These are phyloP conservation scores for Paraphoma chrysanthemicola DNA, from an alignment of 2,329 filamentous ascomycete species.

Conservation along the genomic window DNA sequence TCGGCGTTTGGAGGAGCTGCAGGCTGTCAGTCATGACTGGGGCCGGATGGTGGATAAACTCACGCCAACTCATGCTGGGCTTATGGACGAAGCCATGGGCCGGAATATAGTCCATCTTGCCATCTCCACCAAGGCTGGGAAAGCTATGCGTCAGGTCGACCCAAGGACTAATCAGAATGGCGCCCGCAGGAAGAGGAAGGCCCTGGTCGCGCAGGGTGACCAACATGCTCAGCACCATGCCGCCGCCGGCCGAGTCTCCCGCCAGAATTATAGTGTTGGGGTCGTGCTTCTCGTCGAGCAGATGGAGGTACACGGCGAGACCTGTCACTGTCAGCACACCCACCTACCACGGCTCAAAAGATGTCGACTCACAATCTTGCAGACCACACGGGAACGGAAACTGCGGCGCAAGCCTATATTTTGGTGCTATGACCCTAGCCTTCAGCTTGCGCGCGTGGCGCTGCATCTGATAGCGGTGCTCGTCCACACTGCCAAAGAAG, in stretches of 20 bases:
- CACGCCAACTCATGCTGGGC: conserved; percentile 84
- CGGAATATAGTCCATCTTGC: conserved; percentile 86
- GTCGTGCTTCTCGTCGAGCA: conserved; percentile 74
- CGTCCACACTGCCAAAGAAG: conserved; percentile 93
- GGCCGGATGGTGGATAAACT: conserved; percentile 3
- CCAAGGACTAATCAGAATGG: conserved; percentile 92
- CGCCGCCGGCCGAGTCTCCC: conserved; percentile 91
- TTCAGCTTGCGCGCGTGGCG: conserved; percentile 93
- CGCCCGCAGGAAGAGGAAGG: conserved; percentile 85
- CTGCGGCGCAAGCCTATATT: conserved; percentile 88
- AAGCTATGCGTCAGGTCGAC: conserved; percentile 96
- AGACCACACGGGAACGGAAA: conserved; percentile 95
- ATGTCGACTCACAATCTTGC: conserved; percentile 69
- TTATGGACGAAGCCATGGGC: conserved; percentile 87
- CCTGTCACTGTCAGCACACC: conserved; percentile 20
- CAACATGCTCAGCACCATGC: conserved; percentile 83
- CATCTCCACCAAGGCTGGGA: conserved; percentile 79
- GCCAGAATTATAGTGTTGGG: conserved; percentile 84
- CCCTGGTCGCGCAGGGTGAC: conserved; percentile 82
- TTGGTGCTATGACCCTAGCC: conserved; percentile 82
- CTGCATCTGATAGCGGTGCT: conserved; percentile 98
- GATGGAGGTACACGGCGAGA: conserved; percentile 83
- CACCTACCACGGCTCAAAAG: not conserved
- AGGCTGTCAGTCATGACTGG: conserved; percentile 5
- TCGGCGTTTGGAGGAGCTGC: conserved; percentile 78